Conservation (phyloP, 1,284 basidiomycete genomes). For the Anthracocystis setariae region DNA sequence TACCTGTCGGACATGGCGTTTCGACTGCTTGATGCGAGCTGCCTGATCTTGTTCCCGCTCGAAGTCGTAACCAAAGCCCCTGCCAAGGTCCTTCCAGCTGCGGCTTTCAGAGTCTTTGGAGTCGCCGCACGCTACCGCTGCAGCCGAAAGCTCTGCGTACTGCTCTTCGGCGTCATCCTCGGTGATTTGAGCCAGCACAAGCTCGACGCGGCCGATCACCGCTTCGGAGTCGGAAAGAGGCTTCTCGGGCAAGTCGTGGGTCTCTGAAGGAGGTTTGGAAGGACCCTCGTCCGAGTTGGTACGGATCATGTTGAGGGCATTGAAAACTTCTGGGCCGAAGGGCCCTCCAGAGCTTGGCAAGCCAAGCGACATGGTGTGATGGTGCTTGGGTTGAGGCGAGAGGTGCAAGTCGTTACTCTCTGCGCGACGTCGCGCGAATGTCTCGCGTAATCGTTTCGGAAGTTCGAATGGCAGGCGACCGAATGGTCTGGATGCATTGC, state of each 20-base stretch:
- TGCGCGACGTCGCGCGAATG: slow-evolving; percentile 28
- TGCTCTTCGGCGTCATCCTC: slow-evolving; percentile 31
- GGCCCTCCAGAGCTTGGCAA: slow-evolving; percentile 52
- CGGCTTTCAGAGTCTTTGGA: slow-evolving; percentile 6
- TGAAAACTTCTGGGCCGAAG: slow-evolving; percentile 52
- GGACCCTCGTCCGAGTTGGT: slow-evolving; percentile 38
- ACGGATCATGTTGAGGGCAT: slow-evolving; percentile 53
- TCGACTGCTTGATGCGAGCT: not conserved
- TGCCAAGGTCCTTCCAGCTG: slow-evolving; percentile 54
- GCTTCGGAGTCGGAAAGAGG: slow-evolving; percentile 36
- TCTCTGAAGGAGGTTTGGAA: slow-evolving; percentile 25
- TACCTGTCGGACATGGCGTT: slow-evolving; percentile 25
- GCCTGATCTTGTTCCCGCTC: slow-evolving; percentile 7
- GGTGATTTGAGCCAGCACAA: slow-evolving; percentile 19
- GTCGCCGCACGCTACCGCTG: not conserved
- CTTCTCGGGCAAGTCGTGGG: slow-evolving; percentile 17
- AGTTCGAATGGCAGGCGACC: slow-evolving; percentile 25
- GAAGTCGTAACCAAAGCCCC: slow-evolving; percentile 57
- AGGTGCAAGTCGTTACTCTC: slow-evolving; percentile 16
- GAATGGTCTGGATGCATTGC: slow-evolving; percentile 7
- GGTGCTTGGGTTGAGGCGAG: slow-evolving; percentile 16
- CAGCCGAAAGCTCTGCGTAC: not conserved
- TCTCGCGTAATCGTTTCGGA: slow-evolving; percentile 30
- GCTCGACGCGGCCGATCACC: slow-evolving; percentile 2
- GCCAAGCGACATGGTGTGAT: slow-evolving; percentile 57